Percentiles rank a stretch among this genome's conserved stretches.
phyloP scores from a whole-genome alignment of 2,329 filamentous ascomycete genomes.

The Xylariaceae sp. region DNA sequence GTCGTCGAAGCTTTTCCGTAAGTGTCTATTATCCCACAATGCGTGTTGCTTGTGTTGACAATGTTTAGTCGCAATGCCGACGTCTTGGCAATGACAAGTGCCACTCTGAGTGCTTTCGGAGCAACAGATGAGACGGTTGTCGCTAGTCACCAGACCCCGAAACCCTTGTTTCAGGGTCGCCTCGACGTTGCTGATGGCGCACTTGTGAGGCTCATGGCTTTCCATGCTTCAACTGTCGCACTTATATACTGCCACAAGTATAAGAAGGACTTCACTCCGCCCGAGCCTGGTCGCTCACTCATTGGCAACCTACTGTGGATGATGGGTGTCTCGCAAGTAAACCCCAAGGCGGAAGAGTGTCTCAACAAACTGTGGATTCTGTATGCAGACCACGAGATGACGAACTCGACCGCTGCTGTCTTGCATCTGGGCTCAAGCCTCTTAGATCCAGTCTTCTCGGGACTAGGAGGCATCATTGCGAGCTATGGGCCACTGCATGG shows the following conservation, averaged over 20 bases:
- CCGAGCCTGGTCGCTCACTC: constrained; percentile 29
- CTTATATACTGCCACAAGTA: constrained; percentile 38
- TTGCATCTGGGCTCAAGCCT: constrained; percentile 45
- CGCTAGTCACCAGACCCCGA: constrained; percentile 33
- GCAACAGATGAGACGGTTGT: constrained; percentile 29
- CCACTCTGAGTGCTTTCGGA: constrained; percentile 34
- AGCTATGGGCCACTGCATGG: constrained; percentile 45
- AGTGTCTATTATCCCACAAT: constrained; percentile 5
- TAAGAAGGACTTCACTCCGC: constrained; percentile 31
- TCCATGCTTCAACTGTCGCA: constrained; percentile 32
- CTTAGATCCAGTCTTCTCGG: constrained; percentile 40
- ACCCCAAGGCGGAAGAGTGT: constrained; percentile 28
- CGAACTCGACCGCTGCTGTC: constrained; percentile 43
- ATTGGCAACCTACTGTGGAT: constrained; percentile 45
- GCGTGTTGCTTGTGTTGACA: constrained; percentile 3
- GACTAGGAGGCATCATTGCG: constrained; percentile 37
- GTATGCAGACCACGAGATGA: constrained; percentile 47
- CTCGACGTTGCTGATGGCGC: constrained; percentile 33
- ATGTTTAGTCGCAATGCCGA: constrained; percentile 25
- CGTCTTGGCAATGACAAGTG: constrained; percentile 35
- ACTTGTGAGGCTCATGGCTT: constrained; percentile 34
- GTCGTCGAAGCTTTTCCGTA: constrained; percentile 28
- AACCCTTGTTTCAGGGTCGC: constrained; percentile 34
- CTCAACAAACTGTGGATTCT: constrained; percentile 40
- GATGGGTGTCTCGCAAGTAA: constrained; percentile 35